A percentile compares a stretch with the other conserved stretches of the same genome.
Conservation (phyloP, 495 filamentous ascomycete genomes). For the Gamarada debralockiae region DNA sequence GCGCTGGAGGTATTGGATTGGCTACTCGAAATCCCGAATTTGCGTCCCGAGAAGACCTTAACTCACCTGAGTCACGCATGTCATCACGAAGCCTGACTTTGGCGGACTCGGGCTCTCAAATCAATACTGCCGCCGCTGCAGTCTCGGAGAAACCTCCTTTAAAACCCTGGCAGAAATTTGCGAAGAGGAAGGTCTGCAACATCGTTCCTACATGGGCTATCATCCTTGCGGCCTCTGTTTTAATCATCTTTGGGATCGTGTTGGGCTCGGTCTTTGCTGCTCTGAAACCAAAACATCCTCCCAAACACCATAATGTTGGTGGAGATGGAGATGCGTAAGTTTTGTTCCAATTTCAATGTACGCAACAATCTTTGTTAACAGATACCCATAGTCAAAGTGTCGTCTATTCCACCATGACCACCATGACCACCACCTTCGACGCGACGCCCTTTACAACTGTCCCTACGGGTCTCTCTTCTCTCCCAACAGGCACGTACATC, state of each 20-base stretch:
- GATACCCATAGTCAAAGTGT: conserved; percentile 19
- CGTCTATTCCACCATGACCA: conserved; percentile 26
- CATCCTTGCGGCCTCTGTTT: conserved; percentile 46
- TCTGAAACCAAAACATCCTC: conserved; percentile 17
- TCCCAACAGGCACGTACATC: conserved; percentile 62
- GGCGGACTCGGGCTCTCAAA: conserved; percentile 39
- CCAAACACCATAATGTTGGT: conserved; percentile 20
- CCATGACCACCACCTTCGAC: conserved; percentile 58
- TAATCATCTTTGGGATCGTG: conserved; percentile 58
- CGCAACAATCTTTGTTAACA: conserved; percentile 8
- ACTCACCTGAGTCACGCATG: conserved; percentile 37
- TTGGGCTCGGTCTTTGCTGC: conserved; percentile 50
- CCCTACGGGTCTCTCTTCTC: conserved; percentile 50
- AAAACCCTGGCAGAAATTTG: conserved; percentile 55
- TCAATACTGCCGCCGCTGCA: conserved; percentile 33
- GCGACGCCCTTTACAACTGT: conserved; percentile 56
- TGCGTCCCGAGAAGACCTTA: conserved; percentile 45
- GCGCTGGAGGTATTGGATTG: conserved; percentile 49
- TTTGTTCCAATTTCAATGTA: neutral
- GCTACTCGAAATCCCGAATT: conserved; percentile 53
- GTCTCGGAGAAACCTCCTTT: conserved; percentile 38
- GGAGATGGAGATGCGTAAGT: conserved; percentile 15
- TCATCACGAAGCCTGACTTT: conserved; percentile 43
- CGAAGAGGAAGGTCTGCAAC: conserved; percentile 56
- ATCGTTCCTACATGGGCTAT: conserved; percentile 67